Conservation (phyloP, 1,139 yeast species). For the Debaryomyces subglobosus region DNA sequence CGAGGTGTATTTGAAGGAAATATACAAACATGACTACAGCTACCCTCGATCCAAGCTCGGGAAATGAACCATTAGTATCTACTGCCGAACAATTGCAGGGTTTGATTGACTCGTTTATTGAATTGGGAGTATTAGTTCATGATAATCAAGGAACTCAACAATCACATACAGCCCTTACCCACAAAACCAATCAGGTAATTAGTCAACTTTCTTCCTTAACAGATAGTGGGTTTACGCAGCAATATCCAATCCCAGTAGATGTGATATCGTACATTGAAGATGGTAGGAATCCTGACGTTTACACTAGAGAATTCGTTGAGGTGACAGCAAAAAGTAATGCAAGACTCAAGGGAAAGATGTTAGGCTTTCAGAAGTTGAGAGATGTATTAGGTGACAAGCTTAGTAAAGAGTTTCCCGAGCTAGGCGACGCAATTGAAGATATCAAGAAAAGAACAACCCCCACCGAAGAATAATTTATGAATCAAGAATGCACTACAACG, state of each 20-base stretch:
- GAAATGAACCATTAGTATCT: slow-evolving; percentile 47
- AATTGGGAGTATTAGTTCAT: slow-evolving; percentile 87
- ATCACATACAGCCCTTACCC: slow-evolving; percentile 46
- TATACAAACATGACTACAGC: slow-evolving; percentile 41
- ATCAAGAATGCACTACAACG: not conserved
- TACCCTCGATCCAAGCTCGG: slow-evolving; percentile 25
- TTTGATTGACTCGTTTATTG: slow-evolving; percentile 82
- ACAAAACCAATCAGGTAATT: slow-evolving; percentile 45
- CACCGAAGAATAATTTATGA: not conserved
- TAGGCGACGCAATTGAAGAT: slow-evolving; percentile 46
- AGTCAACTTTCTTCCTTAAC: slow-evolving; percentile 41
- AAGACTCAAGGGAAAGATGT: slow-evolving; percentile 79
- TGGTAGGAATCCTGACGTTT: slow-evolving; percentile 95
- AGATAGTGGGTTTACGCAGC: slow-evolving; percentile 34
- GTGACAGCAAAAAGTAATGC: slow-evolving; percentile 89
- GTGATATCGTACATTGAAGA: slow-evolving; percentile 87
- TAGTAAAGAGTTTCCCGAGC: slow-evolving; percentile 74
- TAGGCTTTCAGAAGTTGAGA: slow-evolving; percentile 59
- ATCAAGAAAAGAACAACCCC: slow-evolving; percentile 28
- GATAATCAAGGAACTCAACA: slow-evolving; percentile 84
- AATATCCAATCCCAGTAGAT: slow-evolving; percentile 69
- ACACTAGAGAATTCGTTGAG: slow-evolving; percentile 94
- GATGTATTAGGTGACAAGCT: slow-evolving; percentile 71
- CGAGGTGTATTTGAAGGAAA: not conserved
- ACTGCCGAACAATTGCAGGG: slow-evolving; percentile 66